These are phyloP conservation scores for Boletus insuetus DNA, from an alignment of 768 basidiomycete species.

Conservation along the genomic window DNA sequence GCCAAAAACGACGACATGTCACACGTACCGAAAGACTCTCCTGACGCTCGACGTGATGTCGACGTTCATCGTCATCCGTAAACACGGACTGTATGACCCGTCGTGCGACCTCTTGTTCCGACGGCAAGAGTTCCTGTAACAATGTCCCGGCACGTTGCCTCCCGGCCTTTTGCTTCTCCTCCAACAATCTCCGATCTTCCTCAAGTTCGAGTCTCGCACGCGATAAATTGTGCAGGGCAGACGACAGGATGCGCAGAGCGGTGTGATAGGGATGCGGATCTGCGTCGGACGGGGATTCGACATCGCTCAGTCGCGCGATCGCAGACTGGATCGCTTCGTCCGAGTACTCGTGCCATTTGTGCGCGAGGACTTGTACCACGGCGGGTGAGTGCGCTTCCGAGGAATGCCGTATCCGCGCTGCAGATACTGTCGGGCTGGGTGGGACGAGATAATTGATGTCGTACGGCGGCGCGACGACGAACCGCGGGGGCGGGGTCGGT, in stretches of 20 bases:
- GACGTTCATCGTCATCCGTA: conserved; percentile 41
- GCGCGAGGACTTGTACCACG: conserved; percentile 54
- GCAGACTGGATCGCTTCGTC: conserved; percentile 70
- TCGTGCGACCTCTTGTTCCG: conserved; percentile 66
- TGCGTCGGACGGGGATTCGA: conserved; percentile 47
- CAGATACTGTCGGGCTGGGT: conserved; percentile 30
- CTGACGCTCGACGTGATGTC: conserved; percentile 51
- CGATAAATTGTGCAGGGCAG: conserved; percentile 58
- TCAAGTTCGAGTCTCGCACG: conserved; percentile 63
- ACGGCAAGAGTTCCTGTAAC: conserved; percentile 52
- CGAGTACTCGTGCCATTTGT: conserved; percentile 75
- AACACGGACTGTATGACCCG: conserved; percentile 69
- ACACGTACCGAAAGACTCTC: conserved; percentile 56
- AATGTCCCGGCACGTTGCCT: conserved; percentile 52
- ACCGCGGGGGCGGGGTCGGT: conserved; percentile 28
- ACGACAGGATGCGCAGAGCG: conserved; percentile 66
- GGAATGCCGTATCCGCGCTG: conserved; percentile 8
- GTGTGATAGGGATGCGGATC: conserved; percentile 61
- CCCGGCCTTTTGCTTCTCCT: conserved; percentile 59
- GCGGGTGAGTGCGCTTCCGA: conserved; percentile 22
- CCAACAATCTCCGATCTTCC: conserved; percentile 46
- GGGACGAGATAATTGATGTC: conserved; percentile 34
- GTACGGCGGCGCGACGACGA: conserved; percentile 43
- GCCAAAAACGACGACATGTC: background rate
- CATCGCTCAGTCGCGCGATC: conserved; percentile 47